Conservation (phyloP, 192 early-diverging fungal species). For the Rhizoclosmatium sp. region DNA sequence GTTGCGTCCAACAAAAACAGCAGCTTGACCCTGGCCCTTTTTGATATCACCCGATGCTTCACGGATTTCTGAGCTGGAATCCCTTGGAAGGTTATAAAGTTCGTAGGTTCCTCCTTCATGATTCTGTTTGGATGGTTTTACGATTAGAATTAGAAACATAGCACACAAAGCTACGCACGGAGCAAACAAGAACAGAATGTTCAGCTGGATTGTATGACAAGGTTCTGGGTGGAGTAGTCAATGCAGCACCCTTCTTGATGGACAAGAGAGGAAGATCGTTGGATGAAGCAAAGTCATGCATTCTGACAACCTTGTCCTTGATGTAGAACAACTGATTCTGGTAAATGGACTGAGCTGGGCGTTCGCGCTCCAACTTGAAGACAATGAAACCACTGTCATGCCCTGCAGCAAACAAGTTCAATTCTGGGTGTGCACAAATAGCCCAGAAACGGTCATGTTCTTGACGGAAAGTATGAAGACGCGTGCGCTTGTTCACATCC, state of each 20-base stretch:
- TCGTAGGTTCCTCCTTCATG: constrained; percentile 92
- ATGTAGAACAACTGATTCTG: constrained; percentile 88
- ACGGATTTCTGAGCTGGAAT: constrained; percentile 64
- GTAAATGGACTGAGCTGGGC: constrained; percentile 88
- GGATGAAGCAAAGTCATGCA: constrained; percentile 80
- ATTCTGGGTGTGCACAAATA: constrained; percentile 92
- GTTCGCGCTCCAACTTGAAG: constrained; percentile 98
- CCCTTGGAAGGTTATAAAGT: constrained; percentile 83
- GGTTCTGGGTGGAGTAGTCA: constrained; percentile 76
- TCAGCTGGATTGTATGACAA: constrained; percentile 97
- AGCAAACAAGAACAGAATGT: constrained; percentile 84
- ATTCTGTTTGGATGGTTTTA: constrained; percentile 48
- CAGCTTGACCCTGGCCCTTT: constrained; percentile 81
- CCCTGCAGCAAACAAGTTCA: constrained; percentile 98
- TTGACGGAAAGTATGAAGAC: constrained; percentile 94
- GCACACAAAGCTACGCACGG: constrained; percentile 50
- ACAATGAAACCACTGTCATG: constrained; percentile 98
- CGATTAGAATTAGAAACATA: not conserved
- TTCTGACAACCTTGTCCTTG: constrained; percentile 84
- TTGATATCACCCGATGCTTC: constrained; percentile 70
- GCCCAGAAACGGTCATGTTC: constrained; percentile 99
- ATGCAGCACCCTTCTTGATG: constrained; percentile 74
- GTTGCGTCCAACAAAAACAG: constrained; percentile 95
- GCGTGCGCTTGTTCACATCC: constrained; percentile 96
- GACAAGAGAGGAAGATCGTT: constrained; percentile 82